phyloP scores from a whole-genome alignment of 2,329 filamentous ascomycete species.

The Annulohypoxylon truncatum region DNA sequence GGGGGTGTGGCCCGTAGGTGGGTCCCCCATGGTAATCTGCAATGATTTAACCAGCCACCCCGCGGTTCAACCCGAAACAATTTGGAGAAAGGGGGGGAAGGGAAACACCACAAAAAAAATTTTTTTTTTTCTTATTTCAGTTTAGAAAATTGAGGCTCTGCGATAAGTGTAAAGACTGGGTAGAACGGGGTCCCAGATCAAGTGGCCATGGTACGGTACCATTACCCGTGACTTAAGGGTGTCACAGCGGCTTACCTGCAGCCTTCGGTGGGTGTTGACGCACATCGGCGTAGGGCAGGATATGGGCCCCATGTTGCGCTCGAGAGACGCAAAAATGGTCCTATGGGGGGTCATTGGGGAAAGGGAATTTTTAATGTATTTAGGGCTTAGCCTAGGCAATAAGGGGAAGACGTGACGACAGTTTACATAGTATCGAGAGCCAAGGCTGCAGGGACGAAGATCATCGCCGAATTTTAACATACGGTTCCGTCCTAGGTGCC shows the following conservation, averaged over 20 bases:
- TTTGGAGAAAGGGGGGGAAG: neutral
- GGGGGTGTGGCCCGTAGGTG: no score
- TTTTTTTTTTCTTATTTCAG: neutral
- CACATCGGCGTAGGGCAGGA: constrained; percentile 28
- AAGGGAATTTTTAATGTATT: constrained; percentile 6
- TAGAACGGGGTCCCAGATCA: constrained; percentile 10
- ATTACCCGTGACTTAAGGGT: constrained; percentile 5
- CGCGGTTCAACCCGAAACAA: constrained; percentile 33
- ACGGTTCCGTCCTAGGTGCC: constrained; percentile 5
- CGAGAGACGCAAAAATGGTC: constrained; percentile 3
- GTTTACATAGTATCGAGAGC: neutral
- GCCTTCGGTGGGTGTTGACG: constrained; percentile 30
- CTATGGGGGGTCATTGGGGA: constrained; percentile 19
- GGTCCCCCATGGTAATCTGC: constrained; percentile 8
- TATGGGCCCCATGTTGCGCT: constrained; percentile 11
- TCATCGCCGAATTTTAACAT: constrained; percentile 30
- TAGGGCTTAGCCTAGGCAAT: constrained; percentile 22
- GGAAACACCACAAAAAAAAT: constrained; percentile 14
- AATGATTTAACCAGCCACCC: constrained; percentile 5
- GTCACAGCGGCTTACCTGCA: constrained; percentile 35
- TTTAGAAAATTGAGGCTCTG: constrained; percentile 34
- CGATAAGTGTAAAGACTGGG: constrained; percentile 15
- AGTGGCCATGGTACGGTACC: constrained; percentile 8
- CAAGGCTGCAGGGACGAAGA: constrained; percentile 39
- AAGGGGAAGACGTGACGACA: constrained; percentile 13